A percentile compares a stretch with the other conserved stretches of the same genome.
These are phyloP conservation scores for Aspergillus panamensis DNA, from an alignment of 495 filamentous ascomycete species.

Conservation along the genomic window DNA sequence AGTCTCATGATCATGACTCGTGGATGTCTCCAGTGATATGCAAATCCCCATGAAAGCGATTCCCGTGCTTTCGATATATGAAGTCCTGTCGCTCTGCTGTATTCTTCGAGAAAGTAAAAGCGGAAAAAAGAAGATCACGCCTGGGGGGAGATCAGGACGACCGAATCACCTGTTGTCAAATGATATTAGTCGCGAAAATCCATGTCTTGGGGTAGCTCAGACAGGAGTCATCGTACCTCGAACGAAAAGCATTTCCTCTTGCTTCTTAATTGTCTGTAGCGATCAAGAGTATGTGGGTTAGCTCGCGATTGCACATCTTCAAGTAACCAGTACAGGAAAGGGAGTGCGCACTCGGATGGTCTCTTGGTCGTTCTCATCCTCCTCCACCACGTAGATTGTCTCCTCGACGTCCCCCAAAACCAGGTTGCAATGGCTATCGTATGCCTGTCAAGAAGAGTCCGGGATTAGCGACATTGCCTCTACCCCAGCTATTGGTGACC, in stretches of 20 bases:
- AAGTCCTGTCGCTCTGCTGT: slow-evolving; percentile 16
- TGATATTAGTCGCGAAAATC: slow-evolving; percentile 7
- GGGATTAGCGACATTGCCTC: slow-evolving; percentile 8
- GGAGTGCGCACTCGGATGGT: slow-evolving; percentile 52
- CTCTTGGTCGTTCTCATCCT: slow-evolving; percentile 83
- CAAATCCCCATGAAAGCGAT: background rate
- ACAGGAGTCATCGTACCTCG: slow-evolving; percentile 70
- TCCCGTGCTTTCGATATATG: background rate
- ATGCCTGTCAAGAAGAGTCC: slow-evolving; percentile 60
- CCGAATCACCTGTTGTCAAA: slow-evolving; percentile 71
- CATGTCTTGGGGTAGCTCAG: background rate
- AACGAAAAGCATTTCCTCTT: slow-evolving; percentile 99
- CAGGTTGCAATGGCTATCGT: slow-evolving; percentile 98
- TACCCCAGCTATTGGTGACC: slow-evolving; percentile 24
- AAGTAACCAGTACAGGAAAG: background rate
- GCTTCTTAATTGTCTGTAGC: slow-evolving; percentile 81
- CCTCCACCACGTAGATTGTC: slow-evolving; percentile 85
- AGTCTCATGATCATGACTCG: slow-evolving; percentile 32
- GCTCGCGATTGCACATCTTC: slow-evolving; percentile 1
- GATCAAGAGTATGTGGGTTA: slow-evolving; percentile 12
- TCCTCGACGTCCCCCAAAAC: slow-evolving; percentile 96
- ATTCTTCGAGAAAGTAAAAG: too few species aligned
- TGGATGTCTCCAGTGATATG: slow-evolving; percentile 10
- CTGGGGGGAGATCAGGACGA: slow-evolving; percentile 90
- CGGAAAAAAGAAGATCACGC: slow-evolving; percentile 29